Base-by-base conservation (phyloP, 495 filamentous ascomycete species). In the Aspergillus diversus region DNA sequence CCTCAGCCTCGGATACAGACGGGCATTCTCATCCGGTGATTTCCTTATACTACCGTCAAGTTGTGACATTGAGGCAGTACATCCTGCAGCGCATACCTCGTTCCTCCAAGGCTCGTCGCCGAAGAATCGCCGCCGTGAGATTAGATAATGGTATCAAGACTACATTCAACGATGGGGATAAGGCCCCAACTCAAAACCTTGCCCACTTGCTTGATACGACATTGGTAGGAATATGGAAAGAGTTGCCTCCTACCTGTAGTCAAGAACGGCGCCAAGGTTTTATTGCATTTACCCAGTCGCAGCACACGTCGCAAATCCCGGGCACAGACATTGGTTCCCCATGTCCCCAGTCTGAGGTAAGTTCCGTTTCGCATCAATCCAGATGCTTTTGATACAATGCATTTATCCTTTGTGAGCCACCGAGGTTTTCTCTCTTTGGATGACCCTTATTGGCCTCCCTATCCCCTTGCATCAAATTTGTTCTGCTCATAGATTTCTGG, bases 51-150 rank as follows among this genome's bases (percentile, higher is more conserved):
- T 97, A 96, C 75, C 75, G 80, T 4, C 70, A 83, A 34, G 82
- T 92, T 13, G 71, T 86, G 37, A 87, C 89, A 0, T 75, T 98
- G 54, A 87, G 92, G 47, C 80, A 90, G 37, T 93, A 92, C 74
- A 78, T 95, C 54, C 72, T 86, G 32, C 77, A 77, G 43, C 76
- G 71, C 59, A 76, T 90, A 17, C 79, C 82, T 5, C 67, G 66
- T 16, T 75, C 82, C 5, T 86, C 86, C 7, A 88, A 82, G 65
- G 71, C 56, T 33, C 76, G 83, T 12, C 80, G 81, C 39, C 78
- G 83, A 42, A 82, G 74, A 62, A 79, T 87, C 58, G 71, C 72
- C 9, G 72, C 77, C 8, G 34, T 80, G 39, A 65, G 67, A 12
- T 16, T 11, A 33, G 55, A 66, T n/a, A 59, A 47, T 34, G 48